Evolutionary conservation across 371 early-diverging fungal genomes (phyloP).

Genomic region (Mortierella polycephala): DNA sequence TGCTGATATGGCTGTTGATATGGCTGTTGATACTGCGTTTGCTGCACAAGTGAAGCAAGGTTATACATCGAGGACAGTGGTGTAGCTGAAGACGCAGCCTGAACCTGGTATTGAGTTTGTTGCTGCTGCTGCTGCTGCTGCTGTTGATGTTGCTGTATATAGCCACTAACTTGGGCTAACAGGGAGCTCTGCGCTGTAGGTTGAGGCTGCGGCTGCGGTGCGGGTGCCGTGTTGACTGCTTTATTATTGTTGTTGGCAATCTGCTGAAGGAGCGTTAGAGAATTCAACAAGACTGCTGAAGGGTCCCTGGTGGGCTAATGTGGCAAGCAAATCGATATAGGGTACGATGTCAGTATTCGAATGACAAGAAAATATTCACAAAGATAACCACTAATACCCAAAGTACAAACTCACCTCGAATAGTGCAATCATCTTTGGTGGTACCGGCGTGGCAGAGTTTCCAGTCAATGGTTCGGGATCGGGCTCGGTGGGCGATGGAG

Average conservation of each 20-base stretch:
- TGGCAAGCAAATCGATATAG: background rate
- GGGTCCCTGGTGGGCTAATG: conserved; percentile 8
- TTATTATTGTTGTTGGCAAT: conserved; percentile 1
- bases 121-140: conserved; percentile 10
- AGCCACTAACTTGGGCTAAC: background rate
- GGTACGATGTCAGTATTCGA: no score
- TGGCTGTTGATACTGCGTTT: conserved; percentile 1
- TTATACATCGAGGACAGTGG: conserved; percentile 12
- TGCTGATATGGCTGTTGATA: conserved; percentile 7
- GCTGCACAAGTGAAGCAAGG: conserved; percentile 1
- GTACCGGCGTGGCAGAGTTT: background rate
- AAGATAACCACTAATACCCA: background rate
- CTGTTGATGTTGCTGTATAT: conserved; percentile 3
- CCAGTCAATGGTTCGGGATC: conserved; percentile 17
- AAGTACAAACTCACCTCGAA: conserved; percentile 7
- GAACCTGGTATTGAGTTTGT: background rate
- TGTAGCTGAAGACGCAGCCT: background rate
- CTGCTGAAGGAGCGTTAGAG: conserved; percentile 11
- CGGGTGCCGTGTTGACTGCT: background rate
- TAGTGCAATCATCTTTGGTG: conserved; percentile 9
- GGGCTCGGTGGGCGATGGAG: conserved; percentile 39
- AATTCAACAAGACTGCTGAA: conserved; percentile 17
- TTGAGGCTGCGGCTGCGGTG: background rate
- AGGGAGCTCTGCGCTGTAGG: no score
- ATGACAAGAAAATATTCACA: background rate